Base-by-base conservation (phyloP, 106 monocot species). In the Phalaenopsis aphrodite region DNA sequence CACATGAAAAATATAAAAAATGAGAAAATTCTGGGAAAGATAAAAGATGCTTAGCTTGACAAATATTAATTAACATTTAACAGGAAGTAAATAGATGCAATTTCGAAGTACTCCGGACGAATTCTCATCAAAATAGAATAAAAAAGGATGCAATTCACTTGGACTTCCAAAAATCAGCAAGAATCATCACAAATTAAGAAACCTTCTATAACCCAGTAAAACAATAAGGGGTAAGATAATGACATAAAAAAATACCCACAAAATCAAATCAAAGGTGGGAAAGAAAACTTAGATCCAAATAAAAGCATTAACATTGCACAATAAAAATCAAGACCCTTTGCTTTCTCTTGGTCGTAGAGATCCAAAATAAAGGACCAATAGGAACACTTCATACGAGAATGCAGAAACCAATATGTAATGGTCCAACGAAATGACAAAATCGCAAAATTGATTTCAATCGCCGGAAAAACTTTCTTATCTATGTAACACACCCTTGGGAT, bases 251-350 rank as follows among this genome's bases (percentile, higher is more conserved):
- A 2, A 1, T 65, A 8, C 24, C 64, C 24, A 65, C 11, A 52
- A 14, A 52, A 52, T 52, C 15, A 65, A 65, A 65, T 65, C 21
- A 65, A 65, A 24, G 7, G 64, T 65, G 1, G 24, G 24, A 65
- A 65, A 65, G 21, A 65, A 65, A 24, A 65, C 24, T 21, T 65
- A 65, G 64, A 65, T 65, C 64, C 64, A 65, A 65, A 65, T 65
- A 23, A 65, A 23, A 23, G 21, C 64, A 65, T 65, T 9, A 65
- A 30, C 64, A 65, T 65, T 65, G 57, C 57, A 65, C 64, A 65
- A 24, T 65, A 2, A 65, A 24, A 65, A 65, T 65, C 23, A 65
- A 65, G 64, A 65, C 21, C n/a, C 64, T 24, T 52, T 8, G 64
- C 64, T 65, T 65, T 23, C 24, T 23, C 64, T 45, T 52, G 14